Conservation (phyloP, 169 alveolate species). For the Cryptosporidium canis region DNA sequence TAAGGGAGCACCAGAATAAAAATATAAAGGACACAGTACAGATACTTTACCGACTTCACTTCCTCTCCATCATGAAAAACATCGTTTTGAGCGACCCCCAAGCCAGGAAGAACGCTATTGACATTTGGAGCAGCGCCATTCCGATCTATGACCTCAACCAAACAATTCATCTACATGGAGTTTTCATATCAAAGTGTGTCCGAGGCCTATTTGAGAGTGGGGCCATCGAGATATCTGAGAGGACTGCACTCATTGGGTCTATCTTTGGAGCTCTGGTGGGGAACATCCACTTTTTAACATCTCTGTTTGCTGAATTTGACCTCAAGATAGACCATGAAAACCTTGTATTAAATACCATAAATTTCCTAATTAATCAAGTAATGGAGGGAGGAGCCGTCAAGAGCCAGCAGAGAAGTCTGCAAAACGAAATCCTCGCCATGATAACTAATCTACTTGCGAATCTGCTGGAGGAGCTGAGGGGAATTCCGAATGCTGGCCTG, state of each 20-base stretch:
- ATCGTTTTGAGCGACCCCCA: constrained; percentile 12
- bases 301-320: constrained; percentile 21
- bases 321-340: constrained; percentile 4
- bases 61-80: constrained; percentile 18
- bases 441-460: not conserved
- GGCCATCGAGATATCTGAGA: constrained; percentile 22
- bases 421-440: not conserved
- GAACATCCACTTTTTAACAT: not conserved
- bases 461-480: not conserved
- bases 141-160: not conserved
- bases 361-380: constrained; percentile 12
- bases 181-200: constrained; percentile 44
- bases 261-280: not conserved
- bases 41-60: not conserved
- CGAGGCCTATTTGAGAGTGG: constrained; percentile 7
- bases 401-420: not conserved
- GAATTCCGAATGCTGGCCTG: not conserved
- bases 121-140: constrained; percentile 10
- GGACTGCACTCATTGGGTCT: not conserved
- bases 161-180: constrained; percentile 18
- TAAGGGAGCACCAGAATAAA: not conserved
- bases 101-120: not conserved
- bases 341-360: not conserved
- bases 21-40: not conserved
- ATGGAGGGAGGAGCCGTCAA: not conserved